A percentile compares a stretch with the other conserved stretches of the same genome.
phyloP scores from a whole-genome alignment of 768 basidiomycete genomes.

The Sporobolomyces phaffii region DNA sequence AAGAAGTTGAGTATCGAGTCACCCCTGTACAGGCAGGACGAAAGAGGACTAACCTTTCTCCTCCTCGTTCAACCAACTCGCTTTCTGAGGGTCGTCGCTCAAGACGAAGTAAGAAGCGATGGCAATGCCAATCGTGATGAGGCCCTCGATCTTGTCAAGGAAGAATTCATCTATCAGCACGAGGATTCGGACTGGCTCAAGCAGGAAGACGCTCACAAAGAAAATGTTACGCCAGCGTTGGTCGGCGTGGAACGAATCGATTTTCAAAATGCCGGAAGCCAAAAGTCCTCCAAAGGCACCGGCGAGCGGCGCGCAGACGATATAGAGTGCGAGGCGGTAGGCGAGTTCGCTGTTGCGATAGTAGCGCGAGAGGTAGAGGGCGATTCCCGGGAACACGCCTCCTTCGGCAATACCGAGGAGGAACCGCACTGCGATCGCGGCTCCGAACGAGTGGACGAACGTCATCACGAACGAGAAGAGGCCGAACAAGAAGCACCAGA shows the following conservation, averaged over 20 bases:
- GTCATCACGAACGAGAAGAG: constrained; percentile 26
- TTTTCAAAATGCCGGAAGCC: constrained; percentile 36
- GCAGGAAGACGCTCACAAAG: background rate
- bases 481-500: constrained; percentile 20
- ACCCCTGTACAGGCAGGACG: background rate
- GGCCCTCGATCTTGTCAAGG: constrained; percentile 34
- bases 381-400: constrained; percentile 29
- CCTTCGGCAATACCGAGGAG: constrained; percentile 29
- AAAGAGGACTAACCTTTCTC: constrained; percentile 17
- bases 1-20: background rate
- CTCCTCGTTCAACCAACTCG: constrained; percentile 37
- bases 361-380: constrained; percentile 15
- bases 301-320: constrained; percentile 40
- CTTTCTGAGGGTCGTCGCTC: constrained; percentile 24
- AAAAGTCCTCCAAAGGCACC: constrained; percentile 42
- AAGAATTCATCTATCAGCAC: too few species aligned
- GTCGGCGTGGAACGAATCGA: background rate
- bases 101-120: constrained; percentile 29
- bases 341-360: constrained; percentile 38
- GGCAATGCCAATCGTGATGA: constrained; percentile 33
- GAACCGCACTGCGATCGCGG: constrained; percentile 28
- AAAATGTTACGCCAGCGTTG: constrained; percentile 13
- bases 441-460: constrained; percentile 24
- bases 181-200: too few species aligned
- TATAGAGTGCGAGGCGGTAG: constrained; percentile 38